Evolutionary conservation across 1,284 basidiomycete genomes (phyloP), one percentile per base, ranked within the genome.

Genomic region (Takashimella koratensis): DNA sequence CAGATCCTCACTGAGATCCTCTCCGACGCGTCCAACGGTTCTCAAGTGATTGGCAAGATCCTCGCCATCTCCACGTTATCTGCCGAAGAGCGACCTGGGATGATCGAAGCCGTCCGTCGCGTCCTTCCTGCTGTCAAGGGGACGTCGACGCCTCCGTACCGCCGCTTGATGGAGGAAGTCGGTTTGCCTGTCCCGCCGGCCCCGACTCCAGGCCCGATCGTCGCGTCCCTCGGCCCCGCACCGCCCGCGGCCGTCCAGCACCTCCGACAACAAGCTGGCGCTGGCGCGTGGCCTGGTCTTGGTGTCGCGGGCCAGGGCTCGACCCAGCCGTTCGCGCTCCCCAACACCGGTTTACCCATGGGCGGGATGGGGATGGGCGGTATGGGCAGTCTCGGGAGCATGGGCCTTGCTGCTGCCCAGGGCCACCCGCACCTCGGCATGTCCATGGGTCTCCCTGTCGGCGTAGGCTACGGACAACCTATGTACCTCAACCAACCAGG

Each of bases 1-100:
- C 86, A 90, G 65, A 87, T 94, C 41, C 80, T 98, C 43, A 92
- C 90, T 16, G 94, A 98, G 69, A 88, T 98, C 41, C 79, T 98
- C 56, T 86, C 86, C 47, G 93, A 96, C 73, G 92, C 96, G 77
- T 89, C 94, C 54, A 97, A 98, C 70, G 95, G 95, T 19, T 87
- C 90, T 47, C 87, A 92, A 26, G 90, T 96, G 42, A 86, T 98
- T 36, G 88, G 90, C 75, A 97, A 97, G 77, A 87, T 98, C 57
- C 77, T 98, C 59, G 88, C 88, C 2, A 91, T 88, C 68, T 81
- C 86, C 16, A 89, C 87, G 77, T 80, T 97, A 56, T 85, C 91
- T 43, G 81, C 84, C 6, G 70, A 77, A 2, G 83, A 87, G 60
- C 88, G 87, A 68, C 78, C 80, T 2, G 78, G 76, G 42, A 88